These are phyloP conservation scores for Suzukiozyma palmioleophila DNA, from an alignment of 1,139 yeast genomes.

Conservation along the genomic window DNA sequence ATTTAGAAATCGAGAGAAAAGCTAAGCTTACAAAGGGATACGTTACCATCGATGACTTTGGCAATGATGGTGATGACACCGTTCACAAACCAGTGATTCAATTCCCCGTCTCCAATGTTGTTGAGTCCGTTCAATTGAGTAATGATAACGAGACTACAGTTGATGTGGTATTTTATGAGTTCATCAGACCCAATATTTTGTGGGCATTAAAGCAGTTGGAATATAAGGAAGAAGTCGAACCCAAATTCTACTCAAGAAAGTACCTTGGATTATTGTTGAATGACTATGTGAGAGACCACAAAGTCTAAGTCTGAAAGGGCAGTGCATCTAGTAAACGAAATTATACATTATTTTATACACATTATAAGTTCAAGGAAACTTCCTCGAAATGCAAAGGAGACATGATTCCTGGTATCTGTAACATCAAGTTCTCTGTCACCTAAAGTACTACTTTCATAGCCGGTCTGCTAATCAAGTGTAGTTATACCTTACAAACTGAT, in stretches of 20 bases:
- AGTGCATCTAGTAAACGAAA: no score
- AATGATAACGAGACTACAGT: conserved; percentile 26
- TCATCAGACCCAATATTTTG: conserved; percentile 59
- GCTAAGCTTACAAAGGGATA: conserved; percentile 53
- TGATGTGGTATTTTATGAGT: conserved; percentile 76
- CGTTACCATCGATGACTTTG: conserved; percentile 78
- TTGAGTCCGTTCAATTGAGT: conserved; percentile 41
- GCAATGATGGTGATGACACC: conserved; percentile 86
- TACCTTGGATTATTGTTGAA: conserved; percentile 34
- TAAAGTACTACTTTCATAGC: no score
- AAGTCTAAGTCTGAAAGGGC: conserved; percentile 8
- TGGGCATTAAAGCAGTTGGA: conserved; percentile 47
- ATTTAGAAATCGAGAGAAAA: conserved; percentile 1
- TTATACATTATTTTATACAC: no score
- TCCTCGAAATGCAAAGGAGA: no score
- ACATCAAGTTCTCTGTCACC: no score
- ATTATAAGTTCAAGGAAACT: no score
- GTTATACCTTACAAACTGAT: conserved; percentile 15
- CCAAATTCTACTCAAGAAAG: conserved; percentile 25
- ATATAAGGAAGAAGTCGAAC: conserved; percentile 7
- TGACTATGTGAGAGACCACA: conserved; percentile 19
- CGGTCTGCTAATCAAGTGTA: no score
- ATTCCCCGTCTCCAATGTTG: conserved; percentile 71
- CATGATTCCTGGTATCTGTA: no score
- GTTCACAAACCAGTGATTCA: conserved; percentile 59